Percentiles rank a stretch among this genome's conserved stretches.
Conservation (phyloP, 805 yeast genomes). For the Spathaspora boniae region DNA sequence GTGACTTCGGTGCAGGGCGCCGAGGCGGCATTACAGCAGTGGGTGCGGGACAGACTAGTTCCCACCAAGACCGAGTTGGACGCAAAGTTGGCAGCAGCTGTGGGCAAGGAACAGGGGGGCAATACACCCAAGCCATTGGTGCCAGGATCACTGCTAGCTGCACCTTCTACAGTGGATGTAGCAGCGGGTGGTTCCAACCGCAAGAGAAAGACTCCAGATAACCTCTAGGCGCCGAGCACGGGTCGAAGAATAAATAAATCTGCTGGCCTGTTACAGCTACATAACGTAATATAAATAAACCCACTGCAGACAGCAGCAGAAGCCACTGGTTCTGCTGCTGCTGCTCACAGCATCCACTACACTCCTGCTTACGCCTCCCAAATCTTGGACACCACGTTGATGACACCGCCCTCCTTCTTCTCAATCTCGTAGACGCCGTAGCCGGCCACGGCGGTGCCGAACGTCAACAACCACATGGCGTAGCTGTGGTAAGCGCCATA, state of each 20-base stretch:
- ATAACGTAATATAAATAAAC: no score
- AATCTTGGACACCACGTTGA: conserved; percentile 41
- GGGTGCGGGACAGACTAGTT: conserved; percentile 19
- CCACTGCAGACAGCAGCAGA: no score
- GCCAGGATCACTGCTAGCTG: not conserved
- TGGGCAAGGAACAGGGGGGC: not conserved
- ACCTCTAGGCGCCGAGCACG: no score
- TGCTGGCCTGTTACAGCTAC: no score
- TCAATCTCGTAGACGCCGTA: conserved; percentile 74
- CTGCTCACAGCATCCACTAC: no score
- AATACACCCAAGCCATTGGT: conserved; percentile 1
- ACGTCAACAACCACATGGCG: conserved; percentile 57
- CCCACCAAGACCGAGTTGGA: conserved; percentile 12
- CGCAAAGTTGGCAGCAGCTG: conserved; percentile 1
- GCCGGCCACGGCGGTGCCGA: conserved; percentile 62
- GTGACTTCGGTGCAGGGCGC: conserved; percentile 20
- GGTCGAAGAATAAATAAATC: no score
- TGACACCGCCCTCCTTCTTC: conserved; percentile 61
- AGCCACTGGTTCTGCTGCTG: no score
- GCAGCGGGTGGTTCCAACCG: not conserved
- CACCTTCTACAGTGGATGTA: not conserved
- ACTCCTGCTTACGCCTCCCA: conserved; percentile 30
- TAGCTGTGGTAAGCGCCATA: conserved; percentile 61
- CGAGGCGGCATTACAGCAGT: conserved; percentile 15
- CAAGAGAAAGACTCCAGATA: conserved; percentile 3